Conservation (phyloP, 2,329 filamentous ascomycete genomes). For the Pseudogymnoascus sp. region DNA sequence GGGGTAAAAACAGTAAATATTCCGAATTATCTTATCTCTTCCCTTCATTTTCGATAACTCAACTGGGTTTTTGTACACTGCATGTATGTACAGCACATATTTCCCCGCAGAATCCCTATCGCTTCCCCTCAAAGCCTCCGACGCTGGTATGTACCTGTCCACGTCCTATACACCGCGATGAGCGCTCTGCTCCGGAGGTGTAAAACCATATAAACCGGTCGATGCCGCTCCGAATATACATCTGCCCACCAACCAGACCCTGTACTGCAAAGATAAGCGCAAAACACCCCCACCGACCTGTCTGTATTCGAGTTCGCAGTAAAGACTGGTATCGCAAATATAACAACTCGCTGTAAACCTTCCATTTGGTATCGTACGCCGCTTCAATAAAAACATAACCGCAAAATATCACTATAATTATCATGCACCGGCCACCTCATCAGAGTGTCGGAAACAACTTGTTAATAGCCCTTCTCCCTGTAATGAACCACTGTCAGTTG, state of each 20-base stretch:
- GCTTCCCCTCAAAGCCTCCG: neutral
- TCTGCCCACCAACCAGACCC: neutral
- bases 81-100: neutral
- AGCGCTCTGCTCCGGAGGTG: neutral
- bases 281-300: neutral
- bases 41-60: neutral
- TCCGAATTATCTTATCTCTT: neutral
- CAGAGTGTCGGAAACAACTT: conserved; percentile 25
- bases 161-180: neutral
- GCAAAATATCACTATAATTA: conserved; percentile 3
- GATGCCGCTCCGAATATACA: neutral
- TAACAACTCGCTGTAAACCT: neutral
- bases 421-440: conserved; percentile 5
- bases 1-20: neutral
- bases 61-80: neutral
- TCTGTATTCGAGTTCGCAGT: neutral
- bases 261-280: neutral
- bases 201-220: neutral
- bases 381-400: conserved; percentile 4
- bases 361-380: conserved; percentile 1
- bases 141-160: neutral
- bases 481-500: neutral
- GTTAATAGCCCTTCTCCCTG: conserved; percentile 21
- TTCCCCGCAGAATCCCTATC: neutral
- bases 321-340: conserved; percentile 1